These are phyloP conservation scores for Malassezia globosa DNA, from an alignment of 1,284 basidiomycete genomes.

Conservation along the genomic window DNA sequence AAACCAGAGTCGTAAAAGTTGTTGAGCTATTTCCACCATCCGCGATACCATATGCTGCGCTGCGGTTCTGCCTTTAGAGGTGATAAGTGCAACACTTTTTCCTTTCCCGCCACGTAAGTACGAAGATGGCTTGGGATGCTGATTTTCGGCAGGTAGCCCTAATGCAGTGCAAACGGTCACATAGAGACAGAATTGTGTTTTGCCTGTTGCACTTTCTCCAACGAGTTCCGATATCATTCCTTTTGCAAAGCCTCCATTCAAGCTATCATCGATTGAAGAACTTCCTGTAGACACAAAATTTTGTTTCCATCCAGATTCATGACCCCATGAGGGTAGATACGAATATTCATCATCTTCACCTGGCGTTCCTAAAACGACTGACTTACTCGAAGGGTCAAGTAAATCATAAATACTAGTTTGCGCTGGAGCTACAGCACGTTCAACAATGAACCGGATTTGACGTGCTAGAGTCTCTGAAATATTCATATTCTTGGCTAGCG, in stretches of 20 bases:
- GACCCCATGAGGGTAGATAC: background rate
- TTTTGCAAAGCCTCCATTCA: slow-evolving; percentile 23
- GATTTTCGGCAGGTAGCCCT: slow-evolving; percentile 5
- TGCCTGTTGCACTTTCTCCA: slow-evolving; percentile 34
- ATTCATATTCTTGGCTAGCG: slow-evolving; percentile 2
- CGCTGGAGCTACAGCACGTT: slow-evolving; percentile 4
- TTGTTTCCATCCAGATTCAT: too few species aligned
- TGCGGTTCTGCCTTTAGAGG: slow-evolving; percentile 9
- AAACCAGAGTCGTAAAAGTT: background rate
- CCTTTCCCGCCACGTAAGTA: slow-evolving; percentile 1
- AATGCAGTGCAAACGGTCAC: slow-evolving; percentile 24
- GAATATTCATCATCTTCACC: slow-evolving; percentile 1
- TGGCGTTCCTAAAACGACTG: slow-evolving; percentile 9
- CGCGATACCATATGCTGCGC: slow-evolving; percentile 17
- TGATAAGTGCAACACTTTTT: slow-evolving; percentile 10
- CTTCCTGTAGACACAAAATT: slow-evolving; percentile 17
- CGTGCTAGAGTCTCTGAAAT: slow-evolving; percentile 2
- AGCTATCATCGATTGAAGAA: slow-evolving; percentile 20
- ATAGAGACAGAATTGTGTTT: slow-evolving; percentile 32
- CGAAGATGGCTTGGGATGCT: background rate
- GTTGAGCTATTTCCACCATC: slow-evolving; percentile 14
- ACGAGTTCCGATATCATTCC: slow-evolving; percentile 29
- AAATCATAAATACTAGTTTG: background rate
- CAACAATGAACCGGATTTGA: slow-evolving; percentile 1
- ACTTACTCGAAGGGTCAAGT: background rate